Evolutionary conservation across 352 stramenopile genomes (phyloP), one percentile per base, ranked within the genome.

Genomic region (Pythium coloratum): DNA sequence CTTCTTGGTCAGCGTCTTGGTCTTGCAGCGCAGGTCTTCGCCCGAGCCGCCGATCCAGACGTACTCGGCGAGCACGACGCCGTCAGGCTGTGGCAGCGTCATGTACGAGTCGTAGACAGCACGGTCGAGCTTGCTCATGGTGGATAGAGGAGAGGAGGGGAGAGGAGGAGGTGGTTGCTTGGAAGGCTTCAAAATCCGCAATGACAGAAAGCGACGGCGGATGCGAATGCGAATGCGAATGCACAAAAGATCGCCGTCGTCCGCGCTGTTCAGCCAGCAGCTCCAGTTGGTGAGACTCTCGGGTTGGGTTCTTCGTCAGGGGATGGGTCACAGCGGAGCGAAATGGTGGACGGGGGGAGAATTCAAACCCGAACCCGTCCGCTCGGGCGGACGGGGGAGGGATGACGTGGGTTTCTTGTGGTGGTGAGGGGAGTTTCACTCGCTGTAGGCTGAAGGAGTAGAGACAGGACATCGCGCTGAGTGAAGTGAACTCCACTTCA

Each of bases 31-130:
- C 63, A 94, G 73, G 72, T 94, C 91, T 69, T 97, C 87, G 69
- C 93, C 92, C 51, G 84, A 94, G 66, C 92, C 94, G 80, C 97
- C 95, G 70, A 98, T 95, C 94, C 94, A 99, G 33, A 99, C 90
- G 79, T 99, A 99, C 81, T 99, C 94, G 56, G 94, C 94, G 66
- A 90, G 81, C 59, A 88, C 80, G 16, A 76, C 66, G 57, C 76
- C 75, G 10, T 87, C 72, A 7, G 70, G 51, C 78, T 73, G 57
- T 73, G 75, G 30, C 18, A 93, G 80, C 13, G 65, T 63, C 84
- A 93, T 91, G 81, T 93, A 93, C 44, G 73, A 64, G 76, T 93
- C 81, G 80, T 93, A 93, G 47, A 93, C 81, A 62, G 81, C 72
- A 64, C 81, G 83, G 71, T 93, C 84, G 67, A 93, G 79, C 77